phyloP scores from a whole-genome alignment of 73 alveolate genomes.

The Durusdinium trenchii region DNA sequence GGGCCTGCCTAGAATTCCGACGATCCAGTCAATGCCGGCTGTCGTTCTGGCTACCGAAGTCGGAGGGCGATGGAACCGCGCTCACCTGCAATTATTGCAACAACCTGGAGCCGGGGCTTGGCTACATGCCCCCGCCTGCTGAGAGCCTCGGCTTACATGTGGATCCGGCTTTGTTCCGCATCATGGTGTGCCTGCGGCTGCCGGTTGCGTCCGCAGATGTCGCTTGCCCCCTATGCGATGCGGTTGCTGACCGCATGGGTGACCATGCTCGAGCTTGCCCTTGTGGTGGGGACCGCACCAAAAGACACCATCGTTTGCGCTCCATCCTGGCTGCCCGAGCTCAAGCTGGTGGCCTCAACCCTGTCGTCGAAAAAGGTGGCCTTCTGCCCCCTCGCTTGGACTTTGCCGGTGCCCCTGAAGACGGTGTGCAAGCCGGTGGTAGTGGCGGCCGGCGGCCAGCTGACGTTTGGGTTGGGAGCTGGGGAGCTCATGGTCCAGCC shows the following conservation, averaged over 20 bases:
- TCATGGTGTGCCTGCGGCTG: neutral
- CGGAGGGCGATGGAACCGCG: too few species aligned
- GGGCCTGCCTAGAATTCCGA: too few species aligned
- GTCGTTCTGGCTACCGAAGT: too few species aligned
- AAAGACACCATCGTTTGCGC: slow-evolving; percentile 41
- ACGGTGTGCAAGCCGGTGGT: neutral
- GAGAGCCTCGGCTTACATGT: neutral
- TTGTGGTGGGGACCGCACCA: slow-evolving; percentile 64
- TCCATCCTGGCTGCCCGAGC: slow-evolving; percentile 42
- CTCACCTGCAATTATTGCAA: too few species aligned
- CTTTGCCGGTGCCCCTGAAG: neutral
- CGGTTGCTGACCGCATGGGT: slow-evolving; percentile 17
- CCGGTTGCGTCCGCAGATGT: neutral
- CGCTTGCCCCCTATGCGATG: slow-evolving; percentile 68
- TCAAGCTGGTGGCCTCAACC: slow-evolving; percentile 30
- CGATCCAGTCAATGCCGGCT: too few species aligned
- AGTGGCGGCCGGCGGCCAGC: slow-evolving; percentile 59
- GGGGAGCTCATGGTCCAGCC: slow-evolving; percentile 53
- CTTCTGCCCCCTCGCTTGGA: slow-evolving; percentile 38
- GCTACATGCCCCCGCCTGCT: too few species aligned
- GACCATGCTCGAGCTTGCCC: slow-evolving; percentile 50
- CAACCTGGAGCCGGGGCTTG: too few species aligned
- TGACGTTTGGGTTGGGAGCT: slow-evolving; percentile 16
- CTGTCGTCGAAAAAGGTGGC: slow-evolving; percentile 20
- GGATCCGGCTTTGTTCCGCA: neutral